phyloP scores from a whole-genome alignment of 495 filamentous ascomycete species.

The Penicillium bovifimosum region DNA sequence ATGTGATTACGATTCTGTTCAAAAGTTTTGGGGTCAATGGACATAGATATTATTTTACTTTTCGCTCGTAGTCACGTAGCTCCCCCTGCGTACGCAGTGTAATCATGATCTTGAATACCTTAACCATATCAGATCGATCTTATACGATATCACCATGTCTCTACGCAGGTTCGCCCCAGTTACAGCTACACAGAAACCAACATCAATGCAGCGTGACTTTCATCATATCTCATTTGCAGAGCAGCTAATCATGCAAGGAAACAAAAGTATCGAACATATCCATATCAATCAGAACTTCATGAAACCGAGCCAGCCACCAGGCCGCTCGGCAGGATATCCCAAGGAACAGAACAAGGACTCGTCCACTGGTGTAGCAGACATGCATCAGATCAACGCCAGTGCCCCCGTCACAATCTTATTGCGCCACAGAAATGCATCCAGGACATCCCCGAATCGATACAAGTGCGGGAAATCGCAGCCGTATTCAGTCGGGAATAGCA shows the following conservation, averaged over 20 bases:
- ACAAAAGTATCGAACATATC: constrained; percentile 8
- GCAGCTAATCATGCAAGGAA: constrained; percentile 3
- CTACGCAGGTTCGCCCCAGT: not conserved
- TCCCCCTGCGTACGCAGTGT: too few relatives aligned
- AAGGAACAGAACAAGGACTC: not conserved
- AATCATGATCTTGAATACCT: too few relatives aligned
- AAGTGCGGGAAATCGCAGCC: too few relatives aligned
- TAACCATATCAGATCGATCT: too few relatives aligned
- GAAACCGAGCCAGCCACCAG: not conserved
- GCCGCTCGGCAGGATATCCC: constrained; percentile 1
- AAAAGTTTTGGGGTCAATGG: constrained; percentile 8
- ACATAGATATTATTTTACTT: constrained; percentile 1
- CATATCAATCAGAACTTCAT: constrained; percentile 11
- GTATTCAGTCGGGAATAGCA: too few relatives aligned
- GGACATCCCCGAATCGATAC: too few relatives aligned
- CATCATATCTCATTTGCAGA: not conserved
- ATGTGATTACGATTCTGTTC: constrained; percentile 10
- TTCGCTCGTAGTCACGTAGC: not conserved
- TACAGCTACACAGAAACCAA: not conserved
- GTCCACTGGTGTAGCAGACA: too few relatives aligned
- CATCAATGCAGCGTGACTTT: not conserved
- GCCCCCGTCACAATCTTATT: too few relatives aligned
- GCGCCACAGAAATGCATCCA: too few relatives aligned
- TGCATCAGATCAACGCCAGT: too few relatives aligned
- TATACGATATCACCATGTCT: too few relatives aligned